These are phyloP conservation scores for Paraconiothyrium brasiliense DNA, from an alignment of 2,329 filamentous ascomycete species.

Conservation along the genomic window DNA sequence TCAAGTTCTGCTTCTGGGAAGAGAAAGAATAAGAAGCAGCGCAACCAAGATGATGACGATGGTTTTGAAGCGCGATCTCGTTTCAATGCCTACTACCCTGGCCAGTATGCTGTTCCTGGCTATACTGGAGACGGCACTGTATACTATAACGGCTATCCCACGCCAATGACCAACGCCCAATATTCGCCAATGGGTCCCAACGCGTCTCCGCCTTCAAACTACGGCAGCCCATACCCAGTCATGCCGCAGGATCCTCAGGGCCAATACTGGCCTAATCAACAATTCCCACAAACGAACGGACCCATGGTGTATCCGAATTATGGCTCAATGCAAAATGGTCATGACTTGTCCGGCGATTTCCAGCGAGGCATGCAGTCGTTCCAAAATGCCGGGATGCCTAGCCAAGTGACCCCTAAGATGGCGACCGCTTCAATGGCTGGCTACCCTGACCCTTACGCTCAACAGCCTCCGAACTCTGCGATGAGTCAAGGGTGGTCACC, in stretches of 20 bases:
- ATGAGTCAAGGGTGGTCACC: slow-evolving; percentile 46
- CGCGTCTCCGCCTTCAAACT: slow-evolving; percentile 40
- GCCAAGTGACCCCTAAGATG: slow-evolving; percentile 51
- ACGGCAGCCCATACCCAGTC: slow-evolving; percentile 44
- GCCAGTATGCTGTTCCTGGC: slow-evolving; percentile 40
- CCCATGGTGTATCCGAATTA: slow-evolving; percentile 41
- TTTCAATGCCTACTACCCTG: slow-evolving; percentile 72
- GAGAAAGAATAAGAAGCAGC: slow-evolving; percentile 77
- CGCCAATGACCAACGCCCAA: slow-evolving; percentile 38
- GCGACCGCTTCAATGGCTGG: slow-evolving; percentile 44
- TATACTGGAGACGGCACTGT: slow-evolving; percentile 49
- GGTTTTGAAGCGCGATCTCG: slow-evolving; percentile 75
- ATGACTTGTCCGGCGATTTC: slow-evolving; percentile 57
- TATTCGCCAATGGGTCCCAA: slow-evolving; percentile 40
- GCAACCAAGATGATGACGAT: slow-evolving; percentile 73
- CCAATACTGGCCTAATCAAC: slow-evolving; percentile 48
- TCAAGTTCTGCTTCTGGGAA: slow-evolving; percentile 87
- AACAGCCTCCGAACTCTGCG: slow-evolving; percentile 35
- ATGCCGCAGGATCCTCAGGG: slow-evolving; percentile 49
- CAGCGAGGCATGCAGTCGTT: slow-evolving; percentile 58
- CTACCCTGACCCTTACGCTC: slow-evolving; percentile 45
- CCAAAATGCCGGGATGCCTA: slow-evolving; percentile 47
- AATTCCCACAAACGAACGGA: slow-evolving; percentile 37
- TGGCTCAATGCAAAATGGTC: slow-evolving; percentile 46
- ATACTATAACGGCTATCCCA: slow-evolving; percentile 55